Evolutionary conservation across 306 rosid genomes (phyloP).

Genomic region (Argentina anserina): DNA sequence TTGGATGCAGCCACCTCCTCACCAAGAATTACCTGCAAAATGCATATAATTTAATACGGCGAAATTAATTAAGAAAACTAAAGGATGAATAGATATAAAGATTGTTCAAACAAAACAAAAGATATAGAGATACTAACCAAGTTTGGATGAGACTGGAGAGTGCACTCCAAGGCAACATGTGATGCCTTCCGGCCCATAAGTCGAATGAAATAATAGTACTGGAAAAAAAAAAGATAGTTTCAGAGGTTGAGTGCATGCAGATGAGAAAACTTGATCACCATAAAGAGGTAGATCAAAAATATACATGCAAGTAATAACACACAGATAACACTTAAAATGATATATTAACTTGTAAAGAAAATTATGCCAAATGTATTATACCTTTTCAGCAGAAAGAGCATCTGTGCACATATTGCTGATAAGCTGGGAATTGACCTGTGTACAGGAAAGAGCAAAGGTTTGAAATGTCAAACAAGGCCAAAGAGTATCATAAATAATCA

Average conservation of each 20-base stretch:
- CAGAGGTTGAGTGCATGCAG: background rate
- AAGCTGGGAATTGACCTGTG: slow-evolving; percentile 95
- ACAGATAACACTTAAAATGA: background rate
- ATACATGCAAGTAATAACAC: background rate
- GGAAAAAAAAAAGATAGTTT: slow-evolving; percentile 24
- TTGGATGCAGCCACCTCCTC: slow-evolving; percentile 97
- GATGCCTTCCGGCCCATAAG: slow-evolving; percentile 99
- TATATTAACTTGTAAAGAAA: background rate
- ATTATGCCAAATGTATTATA: slow-evolving; percentile 16
- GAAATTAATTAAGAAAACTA: slow-evolving; percentile 1
- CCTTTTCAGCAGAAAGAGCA: slow-evolving; percentile 99
- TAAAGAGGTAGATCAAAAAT: background rate
- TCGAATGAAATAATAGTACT: slow-evolving; percentile 95
- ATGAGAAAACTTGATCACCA: background rate
- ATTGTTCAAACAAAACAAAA: no score
- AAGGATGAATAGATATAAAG: background rate
- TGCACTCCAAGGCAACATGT: slow-evolving; percentile 96
- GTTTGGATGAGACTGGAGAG: slow-evolving; percentile 97
- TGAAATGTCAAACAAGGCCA: background rate
- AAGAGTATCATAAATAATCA: background rate
- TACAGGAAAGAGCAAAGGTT: slow-evolving; percentile 3
- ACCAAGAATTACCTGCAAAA: slow-evolving; percentile 83
- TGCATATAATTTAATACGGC: background rate
- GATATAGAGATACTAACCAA: slow-evolving; percentile 68
- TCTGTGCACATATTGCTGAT: slow-evolving; percentile 96